Evolutionary conservation across 2,329 filamentous ascomycete species (phyloP).

Genomic region (Emydomyces testavorans): DNA sequence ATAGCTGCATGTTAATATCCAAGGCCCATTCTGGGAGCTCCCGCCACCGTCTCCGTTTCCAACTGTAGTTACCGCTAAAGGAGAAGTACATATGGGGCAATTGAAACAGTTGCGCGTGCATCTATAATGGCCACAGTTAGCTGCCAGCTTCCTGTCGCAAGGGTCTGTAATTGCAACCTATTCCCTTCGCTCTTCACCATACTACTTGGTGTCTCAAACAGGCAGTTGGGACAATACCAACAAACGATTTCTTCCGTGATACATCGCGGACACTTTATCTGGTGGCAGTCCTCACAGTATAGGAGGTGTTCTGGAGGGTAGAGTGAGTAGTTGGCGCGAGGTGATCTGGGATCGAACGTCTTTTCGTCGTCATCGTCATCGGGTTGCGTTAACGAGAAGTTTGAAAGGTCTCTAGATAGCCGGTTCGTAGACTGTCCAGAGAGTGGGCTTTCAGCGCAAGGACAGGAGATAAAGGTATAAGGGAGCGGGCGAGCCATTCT

Average conservation of each 20-base stretch:
- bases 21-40: slow-evolving; percentile 46
- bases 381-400: slow-evolving; percentile 18
- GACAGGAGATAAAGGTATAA: slow-evolving; percentile 20
- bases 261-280: slow-evolving; percentile 87
- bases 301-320: slow-evolving; percentile 88
- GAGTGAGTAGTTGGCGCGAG: slow-evolving; percentile 79
- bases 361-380: slow-evolving; percentile 53
- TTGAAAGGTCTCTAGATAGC: slow-evolving; percentile 17
- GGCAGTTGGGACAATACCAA: slow-evolving; percentile 87
- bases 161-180: slow-evolving; percentile 47
- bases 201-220: slow-evolving; percentile 92
- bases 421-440: slow-evolving; percentile 12
- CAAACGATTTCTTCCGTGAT: slow-evolving; percentile 87
- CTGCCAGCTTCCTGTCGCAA: neutral
- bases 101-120: slow-evolving; percentile 93
- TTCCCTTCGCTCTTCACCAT: slow-evolving; percentile 88
- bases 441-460: slow-evolving; percentile 16
- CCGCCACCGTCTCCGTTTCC: slow-evolving; percentile 41
- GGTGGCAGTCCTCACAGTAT: slow-evolving; percentile 95
- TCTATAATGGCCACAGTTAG: slow-evolving; percentile 37
- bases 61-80: slow-evolving; percentile 61
- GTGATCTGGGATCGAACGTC: slow-evolving; percentile 74
- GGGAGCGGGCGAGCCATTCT: slow-evolving; percentile 21
- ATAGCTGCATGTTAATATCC: slow-evolving; percentile 73
- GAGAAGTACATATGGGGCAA: slow-evolving; percentile 77